Conservation (phyloP, 2,329 filamentous ascomycete species). For the Ascochyta lentis region DNA sequence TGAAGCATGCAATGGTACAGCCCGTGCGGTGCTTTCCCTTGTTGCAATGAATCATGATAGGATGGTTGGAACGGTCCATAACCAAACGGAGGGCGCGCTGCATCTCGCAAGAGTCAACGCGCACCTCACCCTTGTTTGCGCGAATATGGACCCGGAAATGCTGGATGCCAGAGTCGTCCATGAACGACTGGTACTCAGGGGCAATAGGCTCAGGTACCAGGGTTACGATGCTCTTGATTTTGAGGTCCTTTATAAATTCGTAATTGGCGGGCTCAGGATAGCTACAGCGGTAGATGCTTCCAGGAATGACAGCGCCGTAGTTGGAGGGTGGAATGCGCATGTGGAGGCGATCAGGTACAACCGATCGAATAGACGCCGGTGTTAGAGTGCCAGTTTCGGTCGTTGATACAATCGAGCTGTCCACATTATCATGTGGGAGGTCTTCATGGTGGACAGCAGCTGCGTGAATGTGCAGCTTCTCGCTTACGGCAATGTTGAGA, state of each 20-base stretch:
- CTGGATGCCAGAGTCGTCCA: slow-evolving; percentile 69
- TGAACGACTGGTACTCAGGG: slow-evolving; percentile 64
- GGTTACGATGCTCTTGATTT: slow-evolving; percentile 79
- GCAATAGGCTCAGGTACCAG: slow-evolving; percentile 59
- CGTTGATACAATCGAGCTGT: slow-evolving; percentile 7
- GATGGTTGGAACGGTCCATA: slow-evolving; percentile 75
- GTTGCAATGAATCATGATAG: slow-evolving; percentile 89
- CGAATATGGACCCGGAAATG: slow-evolving; percentile 79
- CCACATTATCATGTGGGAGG: slow-evolving; percentile 28
- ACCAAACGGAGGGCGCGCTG: slow-evolving; percentile 73
- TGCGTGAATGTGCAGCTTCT: slow-evolving; percentile 38
- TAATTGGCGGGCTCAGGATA: slow-evolving; percentile 78
- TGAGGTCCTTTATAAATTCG: slow-evolving; percentile 69
- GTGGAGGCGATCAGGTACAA: slow-evolving; percentile 42
- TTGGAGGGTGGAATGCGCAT: slow-evolving; percentile 66
- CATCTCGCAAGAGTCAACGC: slow-evolving; percentile 60
- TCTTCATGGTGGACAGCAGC: slow-evolving; percentile 42
- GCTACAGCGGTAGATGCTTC: slow-evolving; percentile 79
- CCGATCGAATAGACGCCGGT: slow-evolving; percentile 33
- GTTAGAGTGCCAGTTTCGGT: slow-evolving; percentile 23
- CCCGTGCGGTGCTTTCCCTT: slow-evolving; percentile 93
- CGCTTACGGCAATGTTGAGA: slow-evolving; percentile 31
- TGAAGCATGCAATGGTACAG: slow-evolving; percentile 81
- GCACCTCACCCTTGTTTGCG: slow-evolving; percentile 78
- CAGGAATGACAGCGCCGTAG: slow-evolving; percentile 76